Base-by-base conservation (phyloP, 1,284 basidiomycete genomes). In the Apiotrichum gracile region DNA sequence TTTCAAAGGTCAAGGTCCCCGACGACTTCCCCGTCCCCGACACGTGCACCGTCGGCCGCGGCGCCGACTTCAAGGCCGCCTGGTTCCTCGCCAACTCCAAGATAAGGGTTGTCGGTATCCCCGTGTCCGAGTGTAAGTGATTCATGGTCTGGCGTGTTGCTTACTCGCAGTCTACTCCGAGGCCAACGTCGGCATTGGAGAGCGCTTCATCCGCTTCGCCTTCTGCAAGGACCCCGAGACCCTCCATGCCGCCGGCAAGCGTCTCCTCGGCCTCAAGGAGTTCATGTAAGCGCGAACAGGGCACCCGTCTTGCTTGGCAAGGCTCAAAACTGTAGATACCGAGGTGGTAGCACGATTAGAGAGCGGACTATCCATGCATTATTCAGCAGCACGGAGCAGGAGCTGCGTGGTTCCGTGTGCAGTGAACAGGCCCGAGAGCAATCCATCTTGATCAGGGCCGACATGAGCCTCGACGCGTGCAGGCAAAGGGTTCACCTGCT, bases 161-260 rank as follows among this genome's bases (percentile, higher is more conserved):
- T 49, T 5, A 40, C 42, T 21, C 29, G 58, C 92, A 87, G 96
- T 96, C 74, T 96, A 94, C 77, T 88, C 86, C 65, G 80, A 85
- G 63, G 86, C 89, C 54, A 90, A 96, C 69, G 81, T 83, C 39
- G 74, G 77, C 47, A 89, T 96, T 52, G 92, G 92, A 34, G 90
- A 92, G 73, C 83, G 80, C 50, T 96, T 85, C 67, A 85, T 83
- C 26, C 83, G 92, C 47, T 92, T 97, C 71, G 86, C 90, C 2
- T 96, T 94, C 79, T 94, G 91, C 80, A 96, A 96, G 69, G 91
- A 96, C 65, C 62, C 84, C 25, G 88, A 88, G 40, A 91, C 88
- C 1, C 79, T 97, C 34, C 82, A 79, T 61, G 78, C 77, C 37
- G 92, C 92, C 19, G 85, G 84, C 29, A 85, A 89, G 66, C 82